These are phyloP conservation scores for Cnidoscolus chayamansa DNA, from an alignment of 441 rosid genomes.

Conservation along the genomic window DNA sequence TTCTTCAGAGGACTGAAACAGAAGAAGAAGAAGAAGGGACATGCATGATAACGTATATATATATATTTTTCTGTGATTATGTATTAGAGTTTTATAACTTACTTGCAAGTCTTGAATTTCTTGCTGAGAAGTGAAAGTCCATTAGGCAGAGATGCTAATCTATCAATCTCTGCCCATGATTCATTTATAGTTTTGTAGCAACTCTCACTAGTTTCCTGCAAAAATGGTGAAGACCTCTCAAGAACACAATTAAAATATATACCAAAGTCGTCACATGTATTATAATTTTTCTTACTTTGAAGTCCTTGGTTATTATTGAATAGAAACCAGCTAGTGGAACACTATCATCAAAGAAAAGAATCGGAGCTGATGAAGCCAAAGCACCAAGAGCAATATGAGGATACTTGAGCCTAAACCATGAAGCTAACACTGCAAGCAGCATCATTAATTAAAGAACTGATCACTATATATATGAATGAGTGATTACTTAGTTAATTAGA, in stretches of 20 bases:
- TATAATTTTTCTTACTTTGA: conserved; percentile 25
- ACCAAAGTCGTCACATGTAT: no score
- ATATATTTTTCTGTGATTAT: background rate
- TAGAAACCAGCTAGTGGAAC: conserved; percentile 39
- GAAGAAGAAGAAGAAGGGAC: background rate
- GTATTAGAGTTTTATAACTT: background rate
- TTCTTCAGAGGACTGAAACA: background rate
- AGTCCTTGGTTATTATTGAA: conserved; percentile 41
- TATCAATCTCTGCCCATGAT: conserved; percentile 55
- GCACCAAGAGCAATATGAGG: conserved; percentile 64
- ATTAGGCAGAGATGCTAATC: conserved; percentile 40
- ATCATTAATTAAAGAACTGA: no score
- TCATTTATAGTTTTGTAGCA: conserved; percentile 44
- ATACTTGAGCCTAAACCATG: conserved; percentile 62
- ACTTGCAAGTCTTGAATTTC: conserved; percentile 62
- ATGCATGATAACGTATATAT: background rate
- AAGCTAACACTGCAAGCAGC: conserved; percentile 43
- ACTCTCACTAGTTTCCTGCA: conserved; percentile 46
- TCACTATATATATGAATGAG: background rate
- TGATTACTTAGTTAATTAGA: background rate
- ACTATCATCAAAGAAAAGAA: conserved; percentile 51
- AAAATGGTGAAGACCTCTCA: no score
- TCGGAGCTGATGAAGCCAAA: conserved; percentile 61
- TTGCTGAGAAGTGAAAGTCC: conserved; percentile 48
- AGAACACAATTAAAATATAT: background rate